Evolutionary conservation across 495 filamentous ascomycete genomes (phyloP).

Genomic region (Annulohypoxylon nitens): DNA sequence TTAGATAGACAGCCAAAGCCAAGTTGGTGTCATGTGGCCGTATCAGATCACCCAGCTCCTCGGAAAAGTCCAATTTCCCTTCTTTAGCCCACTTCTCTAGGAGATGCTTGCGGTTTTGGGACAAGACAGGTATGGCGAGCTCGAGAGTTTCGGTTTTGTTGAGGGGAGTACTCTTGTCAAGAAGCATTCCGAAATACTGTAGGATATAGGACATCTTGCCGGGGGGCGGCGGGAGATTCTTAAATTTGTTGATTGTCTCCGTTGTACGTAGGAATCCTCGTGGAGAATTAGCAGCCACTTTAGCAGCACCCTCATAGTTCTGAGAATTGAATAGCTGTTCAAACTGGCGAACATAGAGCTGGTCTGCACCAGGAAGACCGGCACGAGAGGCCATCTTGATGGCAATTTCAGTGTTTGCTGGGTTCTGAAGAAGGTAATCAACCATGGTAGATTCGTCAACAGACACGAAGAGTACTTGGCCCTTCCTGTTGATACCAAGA

Average conservation of each 20-base stretch:
- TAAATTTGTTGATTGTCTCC: conserved; percentile 95
- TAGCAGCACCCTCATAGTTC: conserved; percentile 89
- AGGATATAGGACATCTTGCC: conserved; percentile 92
- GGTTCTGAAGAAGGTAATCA: conserved; percentile 93
- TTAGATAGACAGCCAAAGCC: conserved; percentile 86
- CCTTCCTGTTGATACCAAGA: conserved; percentile 96
- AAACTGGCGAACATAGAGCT: conserved; percentile 93
- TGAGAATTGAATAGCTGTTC: conserved; percentile 81
- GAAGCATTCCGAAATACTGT: conserved; percentile 96
- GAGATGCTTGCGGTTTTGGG: conserved; percentile 93
- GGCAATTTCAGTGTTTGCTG: conserved; percentile 88
- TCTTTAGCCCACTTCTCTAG: conserved; percentile 98
- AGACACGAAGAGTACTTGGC: conserved; percentile 92
- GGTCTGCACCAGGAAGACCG: conserved; percentile 93
- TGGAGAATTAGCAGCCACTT: conserved; percentile 95
- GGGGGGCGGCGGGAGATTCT: conserved; percentile 78
- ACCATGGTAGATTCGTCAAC: conserved; percentile 92
- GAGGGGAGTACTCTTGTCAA: conserved; percentile 88
- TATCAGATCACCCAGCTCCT: conserved; percentile 94
- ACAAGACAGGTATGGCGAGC: conserved; percentile 89
- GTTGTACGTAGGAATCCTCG: conserved; percentile 93
- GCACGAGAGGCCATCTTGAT: conserved; percentile 96
- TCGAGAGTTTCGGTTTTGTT: conserved; percentile 96
- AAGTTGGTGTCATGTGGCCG: conserved; percentile 88
- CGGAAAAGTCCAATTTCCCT: conserved; percentile 93